Evolutionary conservation across 257 asterid genomes (phyloP).

Genomic region (Plectranthus barbatus): DNA sequence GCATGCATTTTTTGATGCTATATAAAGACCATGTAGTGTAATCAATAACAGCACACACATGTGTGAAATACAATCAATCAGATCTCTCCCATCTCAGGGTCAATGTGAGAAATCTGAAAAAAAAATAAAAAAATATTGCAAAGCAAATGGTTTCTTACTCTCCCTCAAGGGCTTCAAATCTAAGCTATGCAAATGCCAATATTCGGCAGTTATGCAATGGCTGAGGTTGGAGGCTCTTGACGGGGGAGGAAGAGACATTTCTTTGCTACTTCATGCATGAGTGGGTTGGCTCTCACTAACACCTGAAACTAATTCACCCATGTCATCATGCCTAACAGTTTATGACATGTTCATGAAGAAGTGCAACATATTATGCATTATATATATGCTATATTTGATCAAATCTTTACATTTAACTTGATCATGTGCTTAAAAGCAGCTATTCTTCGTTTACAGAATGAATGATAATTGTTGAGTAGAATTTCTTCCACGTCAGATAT

Average conservation of each 20-base stretch:
- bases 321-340: too few relatives aligned
- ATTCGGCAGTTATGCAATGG: neutral
- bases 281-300: too few relatives aligned
- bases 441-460: too few relatives aligned
- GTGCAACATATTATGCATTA: neutral
- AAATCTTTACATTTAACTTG: too few relatives aligned
- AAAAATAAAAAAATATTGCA: neutral
- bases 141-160: neutral
- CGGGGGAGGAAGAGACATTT: neutral
- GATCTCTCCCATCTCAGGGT: neutral
- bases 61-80: neutral
- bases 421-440: too few relatives aligned
- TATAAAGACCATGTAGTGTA: neutral
- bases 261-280: neutral
- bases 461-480: neutral
- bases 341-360: neutral
- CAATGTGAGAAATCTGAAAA: too few relatives aligned
- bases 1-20: neutral
- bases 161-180: conserved; percentile 10
- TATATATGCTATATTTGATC: too few relatives aligned
- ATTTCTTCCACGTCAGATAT: neutral
- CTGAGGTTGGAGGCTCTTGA: neutral
- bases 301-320: neutral
- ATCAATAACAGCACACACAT: neutral
- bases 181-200: neutral